These are phyloP conservation scores for Fusarium palustre DNA, from an alignment of 2,329 filamentous ascomycete genomes.

Conservation along the genomic window DNA sequence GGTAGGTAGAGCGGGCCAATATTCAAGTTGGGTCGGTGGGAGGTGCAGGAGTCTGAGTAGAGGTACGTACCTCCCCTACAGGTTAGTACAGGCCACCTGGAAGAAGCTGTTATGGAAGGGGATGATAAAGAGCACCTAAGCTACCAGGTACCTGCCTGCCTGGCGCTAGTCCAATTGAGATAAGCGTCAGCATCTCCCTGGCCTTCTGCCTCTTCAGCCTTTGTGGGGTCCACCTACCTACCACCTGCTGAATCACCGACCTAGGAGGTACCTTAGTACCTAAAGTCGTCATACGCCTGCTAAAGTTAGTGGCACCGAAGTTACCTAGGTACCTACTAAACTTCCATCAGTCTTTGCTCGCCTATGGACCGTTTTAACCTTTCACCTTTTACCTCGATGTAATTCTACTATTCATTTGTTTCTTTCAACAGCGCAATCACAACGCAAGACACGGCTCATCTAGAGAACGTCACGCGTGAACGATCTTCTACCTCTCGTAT, in stretches of 20 bases:
- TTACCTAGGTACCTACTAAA: background rate
- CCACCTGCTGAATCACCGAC: constrained; percentile 1
- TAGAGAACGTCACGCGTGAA: constrained; percentile 7
- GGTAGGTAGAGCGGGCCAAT: constrained; percentile 49
- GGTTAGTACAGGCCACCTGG: constrained; percentile 41
- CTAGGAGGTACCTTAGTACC: background rate
- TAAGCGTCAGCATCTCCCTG: constrained; percentile 39
- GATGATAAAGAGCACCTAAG: constrained; percentile 1
- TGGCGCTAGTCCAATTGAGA: constrained; percentile 31
- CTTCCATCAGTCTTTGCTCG: background rate
- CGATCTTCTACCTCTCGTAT: background rate
- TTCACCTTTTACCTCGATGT: constrained; percentile 16
- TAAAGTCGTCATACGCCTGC: background rate
- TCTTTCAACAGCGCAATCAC: background rate
- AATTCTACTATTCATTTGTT: constrained; percentile 3
- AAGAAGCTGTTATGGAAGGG: constrained; percentile 29
- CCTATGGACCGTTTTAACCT: constrained; percentile 11
- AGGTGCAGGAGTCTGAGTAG: constrained; percentile 29
- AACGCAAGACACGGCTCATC: background rate
- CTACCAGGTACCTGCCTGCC: background rate
- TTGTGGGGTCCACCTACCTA: constrained; percentile 29
- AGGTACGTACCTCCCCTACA: constrained; percentile 39
- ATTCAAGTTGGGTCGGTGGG: constrained; percentile 47
- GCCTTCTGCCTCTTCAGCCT: constrained; percentile 33
- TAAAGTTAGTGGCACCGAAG: background rate